Conservation (phyloP, 2,329 filamentous ascomycete genomes). For the Colletotrichum costaricense region DNA sequence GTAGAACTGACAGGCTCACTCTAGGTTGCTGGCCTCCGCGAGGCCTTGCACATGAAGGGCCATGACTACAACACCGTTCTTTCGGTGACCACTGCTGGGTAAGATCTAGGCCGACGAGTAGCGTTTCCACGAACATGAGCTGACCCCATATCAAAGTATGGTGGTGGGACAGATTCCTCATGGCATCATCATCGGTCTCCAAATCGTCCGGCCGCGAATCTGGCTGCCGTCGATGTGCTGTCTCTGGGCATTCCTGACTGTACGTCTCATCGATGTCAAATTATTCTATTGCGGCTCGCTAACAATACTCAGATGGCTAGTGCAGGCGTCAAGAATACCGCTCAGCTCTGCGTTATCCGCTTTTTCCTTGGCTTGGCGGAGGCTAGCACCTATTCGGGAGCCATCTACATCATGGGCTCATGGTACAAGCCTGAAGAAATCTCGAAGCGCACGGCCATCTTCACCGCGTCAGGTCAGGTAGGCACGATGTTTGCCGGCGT, state of each 20-base stretch:
- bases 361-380: constrained; percentile 53
- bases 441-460: constrained; percentile 72
- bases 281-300: neutral
- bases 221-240: constrained; percentile 61
- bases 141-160: constrained; percentile 7
- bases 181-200: constrained; percentile 53
- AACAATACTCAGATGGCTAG: constrained; percentile 34
- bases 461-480: constrained; percentile 69
- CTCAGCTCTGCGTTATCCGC: constrained; percentile 50
- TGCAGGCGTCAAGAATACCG: constrained; percentile 40
- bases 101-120: neutral
- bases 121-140: fast-evolving
- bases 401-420: constrained; percentile 56
- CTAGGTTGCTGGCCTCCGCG: constrained; percentile 65
- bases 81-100: constrained; percentile 50
- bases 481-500: constrained; percentile 71
- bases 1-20: neutral
- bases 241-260: constrained; percentile 51
- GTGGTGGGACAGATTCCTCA: constrained; percentile 56
- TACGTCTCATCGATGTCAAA: neutral
- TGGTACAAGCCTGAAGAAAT: constrained; percentile 73
- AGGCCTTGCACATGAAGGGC: constrained; percentile 63
- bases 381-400: constrained; percentile 53
- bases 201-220: constrained; percentile 60
- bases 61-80: constrained; percentile 73